These are phyloP conservation scores for Alternaria brassicicola DNA, from an alignment of 2,329 filamentous ascomycete genomes.

Conservation along the genomic window DNA sequence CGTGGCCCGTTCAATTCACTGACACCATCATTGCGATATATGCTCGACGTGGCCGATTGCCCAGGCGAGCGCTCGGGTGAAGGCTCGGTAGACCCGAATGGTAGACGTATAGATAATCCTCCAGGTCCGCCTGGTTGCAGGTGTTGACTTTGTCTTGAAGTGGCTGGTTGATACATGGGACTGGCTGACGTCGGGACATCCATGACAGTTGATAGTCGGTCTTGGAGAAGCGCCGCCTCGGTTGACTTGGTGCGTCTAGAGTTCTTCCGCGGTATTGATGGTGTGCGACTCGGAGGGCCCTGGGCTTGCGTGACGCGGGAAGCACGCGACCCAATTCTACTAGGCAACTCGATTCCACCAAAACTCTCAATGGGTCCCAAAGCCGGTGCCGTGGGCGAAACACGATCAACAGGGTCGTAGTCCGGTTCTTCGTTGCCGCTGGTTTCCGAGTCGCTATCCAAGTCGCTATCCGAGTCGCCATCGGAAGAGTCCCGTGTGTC, in stretches of 20 bases:
- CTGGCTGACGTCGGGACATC: conserved; percentile 25
- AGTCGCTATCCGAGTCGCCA: conserved; percentile 39
- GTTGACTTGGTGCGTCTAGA: conserved; percentile 56
- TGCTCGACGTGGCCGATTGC: conserved; percentile 45
- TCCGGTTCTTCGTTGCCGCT: conserved; percentile 51
- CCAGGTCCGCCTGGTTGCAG: conserved; percentile 36
- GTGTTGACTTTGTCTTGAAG: conserved; percentile 25
- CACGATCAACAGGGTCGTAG: conserved; percentile 48
- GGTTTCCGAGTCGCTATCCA: conserved; percentile 42
- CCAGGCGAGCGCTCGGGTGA: conserved; percentile 46
- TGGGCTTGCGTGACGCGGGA: conserved; percentile 46
- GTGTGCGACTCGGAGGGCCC: conserved; percentile 39
- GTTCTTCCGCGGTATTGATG: conserved; percentile 71
- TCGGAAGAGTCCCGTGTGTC: conserved; percentile 54
- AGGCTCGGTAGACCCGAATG: conserved; percentile 46
- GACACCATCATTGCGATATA: conserved; percentile 32
- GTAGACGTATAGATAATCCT: conserved; percentile 39
- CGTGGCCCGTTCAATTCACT: conserved; percentile 31
- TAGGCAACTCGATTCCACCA: conserved; percentile 67
- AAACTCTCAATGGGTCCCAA: conserved; percentile 66
- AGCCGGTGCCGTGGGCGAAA: conserved; percentile 60
- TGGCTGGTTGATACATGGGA: conserved; percentile 15
- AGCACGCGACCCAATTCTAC: conserved; percentile 65
- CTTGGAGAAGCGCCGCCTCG: conserved; percentile 34
- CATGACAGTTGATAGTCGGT: conserved; percentile 40